These are phyloP conservation scores for Aspergillus sojae DNA, from an alignment of 2,329 filamentous ascomycete species.

Conservation along the genomic window DNA sequence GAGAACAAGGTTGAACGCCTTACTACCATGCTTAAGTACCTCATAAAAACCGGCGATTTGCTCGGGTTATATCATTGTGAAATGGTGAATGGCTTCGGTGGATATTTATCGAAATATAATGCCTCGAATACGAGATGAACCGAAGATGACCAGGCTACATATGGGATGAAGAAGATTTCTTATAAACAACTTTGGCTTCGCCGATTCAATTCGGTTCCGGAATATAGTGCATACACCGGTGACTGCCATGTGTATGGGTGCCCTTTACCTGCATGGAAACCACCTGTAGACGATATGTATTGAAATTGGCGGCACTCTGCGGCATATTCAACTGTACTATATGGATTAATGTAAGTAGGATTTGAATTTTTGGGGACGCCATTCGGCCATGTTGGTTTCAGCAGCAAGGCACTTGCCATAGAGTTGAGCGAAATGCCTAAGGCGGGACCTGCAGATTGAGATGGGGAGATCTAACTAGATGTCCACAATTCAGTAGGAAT, in stretches of 20 bases:
- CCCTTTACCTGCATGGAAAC: neutral
- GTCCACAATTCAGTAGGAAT: neutral
- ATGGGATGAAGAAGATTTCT: neutral
- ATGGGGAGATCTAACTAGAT: neutral
- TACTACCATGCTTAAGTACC: neutral
- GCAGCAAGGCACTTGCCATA: neutral
- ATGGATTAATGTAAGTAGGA: neutral
- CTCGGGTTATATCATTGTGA: neutral
- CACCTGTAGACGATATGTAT: too few species aligned
- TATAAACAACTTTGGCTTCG: neutral
- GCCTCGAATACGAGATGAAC: neutral
- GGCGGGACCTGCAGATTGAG: neutral
- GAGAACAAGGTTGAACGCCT: neutral
- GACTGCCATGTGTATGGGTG: neutral
- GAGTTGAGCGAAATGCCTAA: rapidly evolving
- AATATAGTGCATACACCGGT: neutral
- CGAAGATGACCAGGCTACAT: neutral
- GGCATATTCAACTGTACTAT: neutral
- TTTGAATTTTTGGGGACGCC: too few species aligned
- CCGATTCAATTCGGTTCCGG: neutral
- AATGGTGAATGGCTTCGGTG: neutral
- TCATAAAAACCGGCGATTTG: neutral
- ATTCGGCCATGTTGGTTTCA: neutral
- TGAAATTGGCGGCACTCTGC: neutral
- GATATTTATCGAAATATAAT: rapidly evolving